Percentiles rank a stretch among this genome's conserved stretches.
These are phyloP conservation scores for Myriosclerotinia duriaeana DNA, from an alignment of 2,329 filamentous ascomycete genomes.

Conservation along the genomic window DNA sequence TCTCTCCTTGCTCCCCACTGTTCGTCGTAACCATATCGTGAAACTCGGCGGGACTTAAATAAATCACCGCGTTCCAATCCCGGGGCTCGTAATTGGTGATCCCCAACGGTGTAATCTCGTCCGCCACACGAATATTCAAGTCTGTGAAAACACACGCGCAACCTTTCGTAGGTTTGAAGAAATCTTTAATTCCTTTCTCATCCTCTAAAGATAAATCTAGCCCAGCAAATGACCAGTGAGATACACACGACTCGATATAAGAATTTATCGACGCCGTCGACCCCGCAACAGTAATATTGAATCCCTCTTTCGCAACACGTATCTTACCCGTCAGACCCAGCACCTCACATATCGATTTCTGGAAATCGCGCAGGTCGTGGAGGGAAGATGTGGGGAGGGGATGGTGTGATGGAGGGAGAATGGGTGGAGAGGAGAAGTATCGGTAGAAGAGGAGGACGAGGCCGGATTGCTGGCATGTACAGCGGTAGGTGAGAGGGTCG, in stretches of 20 bases:
- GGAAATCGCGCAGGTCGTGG: constrained; percentile 31
- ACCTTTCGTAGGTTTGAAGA: constrained; percentile 39
- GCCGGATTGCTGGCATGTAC: constrained; percentile 35
- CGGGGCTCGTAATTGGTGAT: constrained; percentile 38
- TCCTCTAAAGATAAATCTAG: constrained; percentile 29
- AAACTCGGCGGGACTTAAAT: constrained; percentile 36
- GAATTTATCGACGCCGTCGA: constrained; percentile 28
- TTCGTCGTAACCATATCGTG: constrained; percentile 28
- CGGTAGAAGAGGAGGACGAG: constrained; percentile 41
- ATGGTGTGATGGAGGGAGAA: constrained; percentile 26
- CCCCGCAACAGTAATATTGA: constrained; percentile 41
- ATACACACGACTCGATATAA: constrained; percentile 36
- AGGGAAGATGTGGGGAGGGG: constrained; percentile 24
- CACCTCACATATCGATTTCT: constrained; percentile 28
- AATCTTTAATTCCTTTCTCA: constrained; percentile 25
- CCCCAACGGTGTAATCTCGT: constrained; percentile 41
- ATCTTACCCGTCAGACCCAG: constrained; percentile 38
- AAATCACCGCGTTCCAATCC: constrained; percentile 36
- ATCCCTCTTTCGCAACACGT: constrained; percentile 39
- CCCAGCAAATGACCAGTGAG: constrained; percentile 39
- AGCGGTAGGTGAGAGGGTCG: constrained; percentile 39
- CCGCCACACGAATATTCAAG: constrained; percentile 33
- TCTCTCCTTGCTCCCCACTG: not conserved
- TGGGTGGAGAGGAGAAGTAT: constrained; percentile 37
- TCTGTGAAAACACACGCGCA: constrained; percentile 39